phyloP scores from a whole-genome alignment of 2,329 filamentous ascomycete genomes.

The Neopestalotiopsis sp. region DNA sequence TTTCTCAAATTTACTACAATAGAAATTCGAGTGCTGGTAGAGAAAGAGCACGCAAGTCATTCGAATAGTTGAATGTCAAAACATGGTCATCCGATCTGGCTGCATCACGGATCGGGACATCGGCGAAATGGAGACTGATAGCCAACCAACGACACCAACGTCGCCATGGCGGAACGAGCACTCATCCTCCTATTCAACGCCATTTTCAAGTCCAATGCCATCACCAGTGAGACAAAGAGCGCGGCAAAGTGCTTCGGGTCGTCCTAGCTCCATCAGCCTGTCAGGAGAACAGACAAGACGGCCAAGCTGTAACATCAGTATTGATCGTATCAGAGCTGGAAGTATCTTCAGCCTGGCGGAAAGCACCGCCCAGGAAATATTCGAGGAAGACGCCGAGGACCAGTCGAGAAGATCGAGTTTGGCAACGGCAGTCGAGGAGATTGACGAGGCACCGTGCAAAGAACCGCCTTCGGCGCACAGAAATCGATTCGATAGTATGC shows the following conservation, averaged over 20 bases:
- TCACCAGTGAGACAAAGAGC: background rate
- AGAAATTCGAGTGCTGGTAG: too few species aligned
- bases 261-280: background rate
- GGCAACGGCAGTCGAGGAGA: background rate
- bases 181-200: background rate
- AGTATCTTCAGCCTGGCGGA: conserved; percentile 6
- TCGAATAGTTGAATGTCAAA: background rate
- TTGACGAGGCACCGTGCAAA: background rate
- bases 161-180: background rate
- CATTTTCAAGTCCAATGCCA: background rate
- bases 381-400: background rate
- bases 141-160: background rate
- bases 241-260: background rate
- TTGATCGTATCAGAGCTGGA: conserved; percentile 9
- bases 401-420: background rate
- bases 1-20: background rate
- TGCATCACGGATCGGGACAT: background rate
- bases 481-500: background rate
- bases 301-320: conserved; percentile 8
- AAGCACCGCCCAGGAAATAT: background rate
- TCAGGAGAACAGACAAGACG: background rate
- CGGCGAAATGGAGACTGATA: background rate
- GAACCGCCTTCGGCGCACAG: background rate
- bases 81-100: background rate
- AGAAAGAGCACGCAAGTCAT: background rate